These are phyloP conservation scores for Cryptosporidium bovis DNA, from an alignment of 169 alveolate species.

Conservation along the genomic window DNA sequence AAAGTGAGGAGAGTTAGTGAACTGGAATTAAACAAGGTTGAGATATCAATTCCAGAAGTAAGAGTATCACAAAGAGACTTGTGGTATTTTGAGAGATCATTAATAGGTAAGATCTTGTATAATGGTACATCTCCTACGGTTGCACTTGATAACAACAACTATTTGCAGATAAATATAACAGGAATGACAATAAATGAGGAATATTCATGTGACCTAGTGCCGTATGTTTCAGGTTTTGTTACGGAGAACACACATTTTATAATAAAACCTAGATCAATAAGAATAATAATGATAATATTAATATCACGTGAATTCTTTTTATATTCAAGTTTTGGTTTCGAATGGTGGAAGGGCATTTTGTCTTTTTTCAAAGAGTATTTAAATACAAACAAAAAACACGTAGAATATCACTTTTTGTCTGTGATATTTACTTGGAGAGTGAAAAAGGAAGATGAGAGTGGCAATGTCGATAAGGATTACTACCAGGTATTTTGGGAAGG, in stretches of 20 bases:
- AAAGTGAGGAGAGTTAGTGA: constrained; percentile 8
- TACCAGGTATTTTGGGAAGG: constrained; percentile 66
- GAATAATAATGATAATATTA: constrained; percentile 31
- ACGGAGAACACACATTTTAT: constrained; percentile 55
- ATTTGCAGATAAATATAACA: constrained; percentile 33
- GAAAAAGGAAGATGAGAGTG: neutral
- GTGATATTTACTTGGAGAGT: constrained; percentile 25
- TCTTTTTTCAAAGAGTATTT: constrained; percentile 41
- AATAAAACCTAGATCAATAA: constrained; percentile 39
- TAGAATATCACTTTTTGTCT: constrained; percentile 32
- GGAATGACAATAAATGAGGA: constrained; percentile 33
- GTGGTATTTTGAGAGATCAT: constrained; percentile 59
- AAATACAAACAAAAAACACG: constrained; percentile 12
- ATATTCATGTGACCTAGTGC: neutral
- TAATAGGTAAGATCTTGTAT: constrained; percentile 49
- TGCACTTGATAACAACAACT: constrained; percentile 7
- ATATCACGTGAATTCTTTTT: constrained; percentile 38
- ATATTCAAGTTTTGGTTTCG: constrained; percentile 39
- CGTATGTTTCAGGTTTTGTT: constrained; percentile 31
- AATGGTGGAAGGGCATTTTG: constrained; percentile 64
- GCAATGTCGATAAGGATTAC: neutral
- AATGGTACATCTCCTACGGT: constrained; percentile 30
- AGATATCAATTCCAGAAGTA: constrained; percentile 52
- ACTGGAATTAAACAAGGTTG: constrained; percentile 20
- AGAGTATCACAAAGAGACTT: constrained; percentile 55